Conservation (phyloP, 1,284 basidiomycete genomes). For the Tylopilus orsonianus region DNA sequence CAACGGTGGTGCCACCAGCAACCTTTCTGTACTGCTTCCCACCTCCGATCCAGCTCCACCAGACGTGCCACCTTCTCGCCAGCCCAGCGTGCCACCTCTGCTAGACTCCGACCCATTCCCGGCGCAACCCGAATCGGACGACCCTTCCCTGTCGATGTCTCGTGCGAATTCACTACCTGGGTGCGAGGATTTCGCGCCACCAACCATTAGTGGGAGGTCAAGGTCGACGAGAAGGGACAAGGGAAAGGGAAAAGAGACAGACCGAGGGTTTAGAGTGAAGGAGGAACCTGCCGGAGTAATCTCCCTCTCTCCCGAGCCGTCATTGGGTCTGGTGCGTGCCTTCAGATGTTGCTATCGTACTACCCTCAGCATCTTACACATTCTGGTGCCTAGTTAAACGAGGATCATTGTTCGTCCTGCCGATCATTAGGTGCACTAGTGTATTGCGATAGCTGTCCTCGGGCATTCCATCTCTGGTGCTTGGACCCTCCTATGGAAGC, state of each 20-base stretch:
- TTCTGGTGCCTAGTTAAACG: slow-evolving; percentile 63
- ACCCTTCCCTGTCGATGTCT: slow-evolving; percentile 44
- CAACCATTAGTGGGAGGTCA: slow-evolving; percentile 35
- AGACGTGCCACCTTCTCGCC: slow-evolving; percentile 36
- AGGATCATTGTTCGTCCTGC: slow-evolving; percentile 95
- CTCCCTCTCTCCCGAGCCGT: slow-evolving; percentile 52
- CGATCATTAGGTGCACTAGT: slow-evolving; percentile 77
- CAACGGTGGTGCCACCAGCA: slow-evolving; percentile 33
- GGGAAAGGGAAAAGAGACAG: slow-evolving; percentile 68
- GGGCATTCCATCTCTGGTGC: slow-evolving; percentile 95
- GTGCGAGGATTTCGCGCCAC: slow-evolving; percentile 41
- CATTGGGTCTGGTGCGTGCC: slow-evolving; percentile 39
- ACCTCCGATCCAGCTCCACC: slow-evolving; percentile 39
- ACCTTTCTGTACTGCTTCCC: slow-evolving; percentile 34
- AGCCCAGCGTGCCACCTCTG: slow-evolving; percentile 37
- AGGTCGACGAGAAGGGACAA: slow-evolving; percentile 44
- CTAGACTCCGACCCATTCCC: slow-evolving; percentile 42
- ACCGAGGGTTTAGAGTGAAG: slow-evolving; percentile 57
- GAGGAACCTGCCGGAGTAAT: slow-evolving; percentile 60
- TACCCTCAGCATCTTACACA: slow-evolving; percentile 21
- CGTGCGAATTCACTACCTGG: slow-evolving; percentile 61
- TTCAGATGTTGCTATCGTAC: slow-evolving; percentile 11
- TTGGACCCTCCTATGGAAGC: slow-evolving; percentile 92
- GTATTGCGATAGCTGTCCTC: slow-evolving; percentile 96
- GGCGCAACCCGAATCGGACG: slow-evolving; percentile 53